Evolutionary conservation across 306 rosid genomes (phyloP), one percentile per base, ranked within the genome.

Genomic region (Citrullus mucosospermus): DNA sequence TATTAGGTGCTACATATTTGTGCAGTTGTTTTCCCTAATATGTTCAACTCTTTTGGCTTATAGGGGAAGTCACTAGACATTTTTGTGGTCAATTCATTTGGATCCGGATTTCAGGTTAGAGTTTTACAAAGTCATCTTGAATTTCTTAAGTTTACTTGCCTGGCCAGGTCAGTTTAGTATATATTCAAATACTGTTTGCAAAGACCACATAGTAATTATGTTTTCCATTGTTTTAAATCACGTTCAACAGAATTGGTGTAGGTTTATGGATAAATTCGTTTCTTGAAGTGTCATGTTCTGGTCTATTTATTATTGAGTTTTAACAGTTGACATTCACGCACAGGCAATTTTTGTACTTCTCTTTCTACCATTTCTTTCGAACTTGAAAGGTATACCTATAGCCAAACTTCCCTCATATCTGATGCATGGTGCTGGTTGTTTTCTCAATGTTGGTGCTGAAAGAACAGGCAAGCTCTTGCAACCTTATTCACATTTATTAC

Each of bases 1-100:
- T 20, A 5, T 46, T 46, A 6, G 18, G 20, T 25, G 76, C 20
- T 67, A 11, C n/a, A n/a, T 39, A 14, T 22, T 75, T 76, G 67
- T 46, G 30, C 66, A 70, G 76, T 78, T 66, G 70, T 72, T 56
- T 36, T 79, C 62, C 51, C 78, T 55, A 25, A 69, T 44, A 78
- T 82, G 20, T 38, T 75, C 65, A 72, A 83, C 67, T 22, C 84
- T 73, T 83, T 81, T 51, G 53, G 41, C 41, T 43, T 89, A 87
- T 90, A 93, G 97, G 93, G 84, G 25, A 93, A 91, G 83, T 90
- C 98, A 2, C 87, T 93, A 75, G 98, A 93, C 88, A 89, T 93
- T 82, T 93, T 93, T 86, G 98, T 93, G 83, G 98, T 93, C 88
- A 93, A 93, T 85, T 93, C 97, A 80, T 87, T 91, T 78, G 97